Conservation (phyloP, 345 rosid species). For the Acer saccharum region DNA sequence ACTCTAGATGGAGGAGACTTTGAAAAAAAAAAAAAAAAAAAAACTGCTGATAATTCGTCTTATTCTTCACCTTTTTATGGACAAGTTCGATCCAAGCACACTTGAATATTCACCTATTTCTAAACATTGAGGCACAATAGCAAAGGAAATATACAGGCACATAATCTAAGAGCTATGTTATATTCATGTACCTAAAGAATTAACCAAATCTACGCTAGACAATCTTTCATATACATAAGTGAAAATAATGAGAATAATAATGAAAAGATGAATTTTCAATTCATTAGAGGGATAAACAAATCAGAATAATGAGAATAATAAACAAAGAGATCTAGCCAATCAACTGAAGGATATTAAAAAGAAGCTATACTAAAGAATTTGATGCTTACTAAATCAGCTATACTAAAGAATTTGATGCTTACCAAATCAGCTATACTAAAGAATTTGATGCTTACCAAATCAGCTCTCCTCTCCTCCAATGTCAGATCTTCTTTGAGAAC, state of each 20-base stretch:
- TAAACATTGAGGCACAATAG: neutral
- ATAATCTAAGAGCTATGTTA: neutral
- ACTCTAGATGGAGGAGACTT: neutral
- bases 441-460: slow-evolving; percentile 58
- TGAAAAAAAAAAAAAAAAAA: neutral
- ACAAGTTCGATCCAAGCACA: neutral
- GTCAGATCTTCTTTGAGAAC: slow-evolving; percentile 69
- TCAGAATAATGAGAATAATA: neutral
- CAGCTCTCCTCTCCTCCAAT: slow-evolving; percentile 94
- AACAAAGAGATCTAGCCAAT: neutral
- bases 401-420: slow-evolving; percentile 28
- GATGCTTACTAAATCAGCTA: slow-evolving; percentile 84
- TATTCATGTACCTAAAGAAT: neutral
- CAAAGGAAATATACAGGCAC: neutral
- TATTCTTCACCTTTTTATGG: neutral
- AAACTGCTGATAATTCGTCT: neutral
- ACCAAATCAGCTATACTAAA: slow-evolving; percentile 59
- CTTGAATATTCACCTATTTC: neutral
- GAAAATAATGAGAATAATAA: neutral
- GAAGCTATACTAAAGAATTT: neutral
- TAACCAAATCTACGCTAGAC: neutral
- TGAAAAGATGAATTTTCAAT: neutral
- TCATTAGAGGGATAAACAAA: neutral
- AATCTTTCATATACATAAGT: neutral
- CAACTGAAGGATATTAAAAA: neutral